These are phyloP conservation scores for Chlorella sp. DNA, from an alignment of 139 green algal species.

Conservation along the genomic window DNA sequence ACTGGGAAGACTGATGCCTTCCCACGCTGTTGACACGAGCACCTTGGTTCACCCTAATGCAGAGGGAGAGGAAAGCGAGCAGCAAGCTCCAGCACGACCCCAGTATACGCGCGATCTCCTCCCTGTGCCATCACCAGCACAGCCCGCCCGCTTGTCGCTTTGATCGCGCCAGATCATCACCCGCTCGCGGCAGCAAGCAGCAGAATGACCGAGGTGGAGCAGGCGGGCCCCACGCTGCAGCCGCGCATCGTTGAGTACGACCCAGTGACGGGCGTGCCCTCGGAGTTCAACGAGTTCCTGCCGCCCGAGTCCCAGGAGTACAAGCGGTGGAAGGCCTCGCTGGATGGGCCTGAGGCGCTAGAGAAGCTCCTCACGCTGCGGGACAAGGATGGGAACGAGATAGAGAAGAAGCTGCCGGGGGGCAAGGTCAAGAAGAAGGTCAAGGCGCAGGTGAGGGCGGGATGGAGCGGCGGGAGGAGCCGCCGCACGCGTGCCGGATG, in stretches of 20 bases:
- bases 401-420: constrained; percentile 60
- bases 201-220: neutral
- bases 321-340: constrained; percentile 73
- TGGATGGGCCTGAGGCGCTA: constrained; percentile 47
- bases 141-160: no score
- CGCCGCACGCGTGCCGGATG: no score
- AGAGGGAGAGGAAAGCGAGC: no score
- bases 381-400: constrained; percentile 48
- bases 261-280: neutral
- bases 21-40: neutral
- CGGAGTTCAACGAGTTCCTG: constrained; percentile 85
- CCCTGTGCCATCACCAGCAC: no score
- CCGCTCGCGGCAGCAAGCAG: neutral
- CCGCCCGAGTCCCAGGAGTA: constrained; percentile 75
- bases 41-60: neutral
- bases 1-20: no score
- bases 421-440: constrained; percentile 77
- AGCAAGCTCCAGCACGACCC: no score
- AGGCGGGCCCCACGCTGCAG: neutral
- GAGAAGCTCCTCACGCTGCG: constrained; percentile 59
- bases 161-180: neutral
- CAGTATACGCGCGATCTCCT: no score
- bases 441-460: constrained; percentile 38
- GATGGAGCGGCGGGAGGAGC: no score
- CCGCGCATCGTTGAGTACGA: neutral